Evolutionary conservation across 345 rosid genomes (phyloP).

Genomic region (Salix caprea): DNA sequence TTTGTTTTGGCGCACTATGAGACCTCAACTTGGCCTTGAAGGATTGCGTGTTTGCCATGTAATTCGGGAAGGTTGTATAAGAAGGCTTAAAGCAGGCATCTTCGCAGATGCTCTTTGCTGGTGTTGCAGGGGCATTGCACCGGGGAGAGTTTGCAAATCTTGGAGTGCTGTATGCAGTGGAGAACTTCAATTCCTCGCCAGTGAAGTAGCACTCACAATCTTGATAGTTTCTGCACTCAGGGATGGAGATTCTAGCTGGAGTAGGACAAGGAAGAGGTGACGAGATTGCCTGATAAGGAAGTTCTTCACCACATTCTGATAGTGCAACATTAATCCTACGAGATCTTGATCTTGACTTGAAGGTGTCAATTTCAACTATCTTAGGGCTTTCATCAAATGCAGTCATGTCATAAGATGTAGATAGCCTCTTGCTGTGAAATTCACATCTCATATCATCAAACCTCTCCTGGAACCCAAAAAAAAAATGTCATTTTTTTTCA

Average conservation of each 20-base stretch:
- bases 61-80: conserved; percentile 51
- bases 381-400: conserved; percentile 20
- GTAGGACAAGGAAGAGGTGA: conserved; percentile 26
- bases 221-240: conserved; percentile 5
- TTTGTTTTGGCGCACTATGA: conserved; percentile 82
- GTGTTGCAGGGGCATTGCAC: conserved; percentile 43
- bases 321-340: conserved; percentile 15
- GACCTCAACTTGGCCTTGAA: conserved; percentile 77
- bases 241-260: conserved; percentile 22
- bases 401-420: conserved; percentile 17
- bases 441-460: conserved; percentile 25
- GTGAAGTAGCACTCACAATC: conserved; percentile 24
- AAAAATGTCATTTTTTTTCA: not conserved
- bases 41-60: conserved; percentile 83
- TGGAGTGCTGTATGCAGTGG: conserved; percentile 31
- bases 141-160: conserved; percentile 13
- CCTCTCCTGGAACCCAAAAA: conserved; percentile 15
- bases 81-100: conserved; percentile 49
- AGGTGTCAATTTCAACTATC: conserved; percentile 28
- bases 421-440: conserved; percentile 25
- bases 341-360: conserved; percentile 21
- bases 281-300: conserved; percentile 15
- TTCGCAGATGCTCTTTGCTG: conserved; percentile 62
- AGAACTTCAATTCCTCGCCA: conserved; percentile 19
- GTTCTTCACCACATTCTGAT: conserved; percentile 25